Evolutionary conservation across 345 rosid species (phyloP), one percentile per base, ranked within the genome.

Genomic region (Salix brachista): DNA sequence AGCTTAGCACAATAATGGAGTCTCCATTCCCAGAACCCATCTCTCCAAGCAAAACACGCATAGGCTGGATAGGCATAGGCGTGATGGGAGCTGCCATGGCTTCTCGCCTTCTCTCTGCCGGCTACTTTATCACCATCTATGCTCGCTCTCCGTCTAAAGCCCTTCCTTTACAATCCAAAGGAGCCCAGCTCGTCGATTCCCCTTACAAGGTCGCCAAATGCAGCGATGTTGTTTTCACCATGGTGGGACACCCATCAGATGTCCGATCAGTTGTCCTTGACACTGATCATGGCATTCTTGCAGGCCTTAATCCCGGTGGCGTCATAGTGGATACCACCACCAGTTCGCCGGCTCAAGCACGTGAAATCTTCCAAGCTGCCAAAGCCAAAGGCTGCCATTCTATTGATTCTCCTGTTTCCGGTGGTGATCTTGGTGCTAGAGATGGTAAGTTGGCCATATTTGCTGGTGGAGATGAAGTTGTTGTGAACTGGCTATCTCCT

Each of bases 21-120:
- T 84, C 89, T 83, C 92, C 90, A 2, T 87, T 78, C 78, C 88
- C 90, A 41, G 72, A 81, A 39, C 88, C 89, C 84, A 83, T 89
- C 25, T 73, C 52, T 23, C 88, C 92, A 8, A 26, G 89, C 4
- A 75, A 72, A 70, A 90, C 94, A 34, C 89, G 91, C 50, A 78
- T 92, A 54, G 97, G 97, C 37, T 94, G 97, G 94, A 91, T 91
- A 41, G 97, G 97, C 28, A 87, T 91, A 78, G 97, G 98, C 32
- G 85, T 91, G 1, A 92, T 91, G 97, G 97, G 98, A 36, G 87
- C 89, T 1, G 89, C 97, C 26, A 91, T 91, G 95, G 97, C 91
- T n/a, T 75, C 94, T 28, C 97, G 88, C 81, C 82, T 94, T 75
- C 87, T 92, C 76, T 70, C 90, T 16, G 90, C 92, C 25, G 94